Base-by-base conservation (phyloP, 2,329 filamentous ascomycete genomes). In the Microdochium paspali region DNA sequence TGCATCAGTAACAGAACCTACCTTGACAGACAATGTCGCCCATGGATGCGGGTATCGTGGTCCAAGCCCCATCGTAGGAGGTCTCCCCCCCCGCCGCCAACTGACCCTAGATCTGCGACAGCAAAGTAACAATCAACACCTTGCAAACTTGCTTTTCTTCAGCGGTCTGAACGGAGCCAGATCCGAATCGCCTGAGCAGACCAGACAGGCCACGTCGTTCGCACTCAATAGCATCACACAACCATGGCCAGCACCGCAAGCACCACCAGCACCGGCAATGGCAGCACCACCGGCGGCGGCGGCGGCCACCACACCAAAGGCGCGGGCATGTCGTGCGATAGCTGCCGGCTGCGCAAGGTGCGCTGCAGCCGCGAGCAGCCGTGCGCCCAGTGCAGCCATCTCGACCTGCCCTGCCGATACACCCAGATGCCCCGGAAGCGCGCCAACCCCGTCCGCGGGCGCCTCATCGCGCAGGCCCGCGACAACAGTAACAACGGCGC, bases 321-420 rank as follows among this genome's bases (percentile, higher is more conserved):
- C 13, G n/a, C 35, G n/a, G 35, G 35, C 12, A n/a, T 40, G 12
- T 30, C 43, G 4, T 54, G 53, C 30, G 51, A 49, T 24, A 48
- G 48, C 25, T 54, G 53, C 44, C 53, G 53, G 10, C 44, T 53
- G 30, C 49, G 53, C 21, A 55, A 55, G 31, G 53, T 55, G n/a
- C 51, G 48, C 26, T 54, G 53, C 47, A 51, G 72, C 52, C 70
- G 71, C 26, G 59, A 68, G 47, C 58, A 65, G 24, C 59, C 64
- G 40, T 75, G 72, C 47, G 61, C 65, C 47, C 66, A 69, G 48
- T 70, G 67, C 54, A 57, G 53, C 20, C 66, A 70, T 54, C 62
- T 72, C 43, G 67, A 67, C 26, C 55, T 75, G n/a, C 58, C 54
- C 25, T 75, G 72, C 55, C 61, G 68, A 2, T 74, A 72, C 54